Percentiles rank a stretch among this genome's conserved stretches.
Conservation (phyloP, 129 eudicot species). For the Smallanthus sonchifolius region DNA sequence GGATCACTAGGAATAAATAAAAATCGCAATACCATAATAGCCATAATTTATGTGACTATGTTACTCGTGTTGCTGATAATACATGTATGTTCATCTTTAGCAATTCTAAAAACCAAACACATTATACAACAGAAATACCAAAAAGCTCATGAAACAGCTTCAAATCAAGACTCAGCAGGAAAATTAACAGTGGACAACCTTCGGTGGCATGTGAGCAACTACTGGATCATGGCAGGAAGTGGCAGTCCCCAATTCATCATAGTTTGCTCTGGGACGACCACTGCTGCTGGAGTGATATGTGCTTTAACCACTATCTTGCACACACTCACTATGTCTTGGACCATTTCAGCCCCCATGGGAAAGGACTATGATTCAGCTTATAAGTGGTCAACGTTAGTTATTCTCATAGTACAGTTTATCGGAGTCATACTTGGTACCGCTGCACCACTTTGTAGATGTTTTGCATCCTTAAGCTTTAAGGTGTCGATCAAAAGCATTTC, state of each 20-base stretch:
- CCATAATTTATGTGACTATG: neutral
- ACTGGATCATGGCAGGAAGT: conserved; percentile 3
- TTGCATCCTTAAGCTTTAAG: neutral
- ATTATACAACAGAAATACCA: conserved; percentile 13
- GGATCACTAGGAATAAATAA: neutral
- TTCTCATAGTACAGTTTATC: neutral
- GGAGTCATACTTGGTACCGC: neutral
- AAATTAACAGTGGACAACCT: neutral
- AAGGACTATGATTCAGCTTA: neutral
- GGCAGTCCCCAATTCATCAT: neutral
- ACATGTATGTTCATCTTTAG: conserved; percentile 7
- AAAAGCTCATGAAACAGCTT: neutral
- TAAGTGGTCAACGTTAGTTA: neutral
- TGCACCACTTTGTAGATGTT: neutral
- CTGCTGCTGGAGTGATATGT: neutral
- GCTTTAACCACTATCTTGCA: neutral
- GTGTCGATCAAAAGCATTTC: neutral
- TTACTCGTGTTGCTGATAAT: conserved; percentile 4
- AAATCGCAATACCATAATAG: neutral
- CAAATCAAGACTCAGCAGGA: neutral
- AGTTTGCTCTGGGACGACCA: neutral
- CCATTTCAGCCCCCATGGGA: neutral
- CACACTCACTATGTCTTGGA: neutral
- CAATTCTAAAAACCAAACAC: conserved; percentile 1
- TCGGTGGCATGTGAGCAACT: neutral